Conservation (phyloP, 148 eudicot genomes). For the Rhododendron ferrugineum region DNA sequence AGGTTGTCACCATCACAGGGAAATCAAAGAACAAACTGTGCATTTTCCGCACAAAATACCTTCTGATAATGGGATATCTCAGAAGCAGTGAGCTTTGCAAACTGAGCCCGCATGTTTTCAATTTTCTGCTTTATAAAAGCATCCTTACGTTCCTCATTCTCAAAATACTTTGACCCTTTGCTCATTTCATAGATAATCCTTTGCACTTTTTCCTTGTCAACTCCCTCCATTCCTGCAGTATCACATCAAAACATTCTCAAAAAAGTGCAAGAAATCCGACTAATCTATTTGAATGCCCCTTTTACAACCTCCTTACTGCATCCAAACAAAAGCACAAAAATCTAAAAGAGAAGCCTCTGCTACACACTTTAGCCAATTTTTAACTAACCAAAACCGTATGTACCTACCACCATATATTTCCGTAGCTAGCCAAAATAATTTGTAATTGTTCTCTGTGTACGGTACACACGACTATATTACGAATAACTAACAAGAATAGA, state of each 20-base stretch:
- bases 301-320: background rate
- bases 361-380: background rate
- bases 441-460: background rate
- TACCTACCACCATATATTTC: background rate
- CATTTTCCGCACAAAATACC: slow-evolving; percentile 33
- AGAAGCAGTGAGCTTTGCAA: slow-evolving; percentile 54
- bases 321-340: slow-evolving; percentile 8
- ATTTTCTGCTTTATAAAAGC: slow-evolving; percentile 66
- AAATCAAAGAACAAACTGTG: background rate
- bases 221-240: slow-evolving; percentile 79
- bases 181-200: slow-evolving; percentile 92
- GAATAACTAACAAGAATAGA: background rate
- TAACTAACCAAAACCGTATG: background rate
- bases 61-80: slow-evolving; percentile 70
- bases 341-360: background rate
- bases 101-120: slow-evolving; percentile 63
- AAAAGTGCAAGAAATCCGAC: background rate
- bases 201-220: slow-evolving; percentile 96
- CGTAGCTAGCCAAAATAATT: background rate
- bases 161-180: slow-evolving; percentile 93
- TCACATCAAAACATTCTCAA: background rate
- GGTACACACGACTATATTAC: background rate
- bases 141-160: slow-evolving; percentile 83
- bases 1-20: background rate
- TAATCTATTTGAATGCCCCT: background rate